Base-by-base conservation (phyloP, 2,329 filamentous ascomycete species). In the Ilyonectria mors-panacis region DNA sequence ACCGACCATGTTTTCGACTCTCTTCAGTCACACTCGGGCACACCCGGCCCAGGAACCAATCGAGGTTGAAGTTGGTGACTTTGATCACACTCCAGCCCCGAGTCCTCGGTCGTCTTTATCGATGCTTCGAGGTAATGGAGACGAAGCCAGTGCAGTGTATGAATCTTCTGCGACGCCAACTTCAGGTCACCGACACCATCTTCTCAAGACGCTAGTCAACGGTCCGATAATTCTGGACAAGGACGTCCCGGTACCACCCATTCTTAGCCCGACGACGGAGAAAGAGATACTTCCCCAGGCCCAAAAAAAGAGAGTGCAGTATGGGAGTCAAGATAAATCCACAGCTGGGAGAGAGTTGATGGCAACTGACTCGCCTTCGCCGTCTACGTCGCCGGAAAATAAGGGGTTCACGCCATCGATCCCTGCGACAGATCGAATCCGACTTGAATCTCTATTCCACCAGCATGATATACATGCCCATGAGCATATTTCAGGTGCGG, bases 21-120 rank as follows among this genome's bases (percentile, higher is more conserved):
- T 75, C 35, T 74, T 75, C 64, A 66, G 60, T 28, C 69, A 77
- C 39, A 70, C 69, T n/a, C 57, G 70, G 45, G 72, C 69, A 59
- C 67, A 69, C 30, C 65, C 71, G 55, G 68, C 70, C 51, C 47
- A 63, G 17, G 65, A 66, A 30, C 62, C 68, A 45, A 55, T 57
- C 5, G 63, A 72, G 35, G 71, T 74, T 64, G 72, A 72, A 13
- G 37, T 56, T 37, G 73, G 72, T n/a, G 74, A 75, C 54, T 79
- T 82, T 56, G 77, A 81, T 63, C 66, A 72, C 21, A 80, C 79
- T 21, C 79, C 80, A 19, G 70, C 75, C n/a, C 75, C 77, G 9
- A 81, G 79, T 53, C 62, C 66, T 30, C 77, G 75, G 17, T 62
- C 75, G 17, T 80, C 78, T 9, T 54, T 79, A 9, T 71, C 75